Conservation (phyloP, 2,329 filamentous ascomycete species). For the Raffaelea arxii region DNA sequence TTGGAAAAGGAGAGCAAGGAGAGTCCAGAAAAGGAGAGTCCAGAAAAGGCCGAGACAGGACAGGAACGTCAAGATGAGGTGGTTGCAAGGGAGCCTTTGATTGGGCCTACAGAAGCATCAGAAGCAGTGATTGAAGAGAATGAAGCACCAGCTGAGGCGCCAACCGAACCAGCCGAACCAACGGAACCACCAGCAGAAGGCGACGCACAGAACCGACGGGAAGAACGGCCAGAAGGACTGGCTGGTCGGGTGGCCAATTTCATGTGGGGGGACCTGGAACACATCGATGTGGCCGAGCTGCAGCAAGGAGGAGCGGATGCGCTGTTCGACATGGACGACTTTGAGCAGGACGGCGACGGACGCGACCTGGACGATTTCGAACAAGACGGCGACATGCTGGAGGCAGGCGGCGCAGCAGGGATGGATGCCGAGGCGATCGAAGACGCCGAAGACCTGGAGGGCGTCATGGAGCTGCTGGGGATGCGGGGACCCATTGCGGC, state of each 20-base stretch:
- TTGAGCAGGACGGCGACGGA: slow-evolving; percentile 12
- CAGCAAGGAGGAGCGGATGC: slow-evolving; percentile 30
- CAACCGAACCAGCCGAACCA: slow-evolving; percentile 4
- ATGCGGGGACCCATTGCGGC: slow-evolving; percentile 90
- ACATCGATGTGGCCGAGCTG: slow-evolving; percentile 41
- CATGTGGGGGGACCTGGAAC: slow-evolving; percentile 51
- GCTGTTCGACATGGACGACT: slow-evolving; percentile 20
- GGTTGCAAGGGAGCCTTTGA: too few relatives aligned
- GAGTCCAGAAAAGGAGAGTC: too few relatives aligned
- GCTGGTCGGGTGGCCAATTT: slow-evolving; percentile 43
- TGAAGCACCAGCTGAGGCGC: neutral
- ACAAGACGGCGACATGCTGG: slow-evolving; percentile 48
- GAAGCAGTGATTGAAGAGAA: neutral
- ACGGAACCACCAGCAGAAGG: too few relatives aligned
- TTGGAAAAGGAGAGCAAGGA: too few relatives aligned
- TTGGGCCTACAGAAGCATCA: too few relatives aligned
- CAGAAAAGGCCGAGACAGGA: too few relatives aligned
- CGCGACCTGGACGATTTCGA: slow-evolving; percentile 21
- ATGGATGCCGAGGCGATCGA: slow-evolving; percentile 69
- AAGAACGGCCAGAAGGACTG: slow-evolving; percentile 23
- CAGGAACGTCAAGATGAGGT: too few relatives aligned
- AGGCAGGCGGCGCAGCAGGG: slow-evolving; percentile 55
- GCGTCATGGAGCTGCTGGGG: slow-evolving; percentile 89
- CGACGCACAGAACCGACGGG: too few relatives aligned
- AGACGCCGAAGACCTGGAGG: slow-evolving; percentile 89